phyloP scores from a whole-genome alignment of 2,329 filamentous ascomycete genomes.

The Colletotrichum orbiculare region DNA sequence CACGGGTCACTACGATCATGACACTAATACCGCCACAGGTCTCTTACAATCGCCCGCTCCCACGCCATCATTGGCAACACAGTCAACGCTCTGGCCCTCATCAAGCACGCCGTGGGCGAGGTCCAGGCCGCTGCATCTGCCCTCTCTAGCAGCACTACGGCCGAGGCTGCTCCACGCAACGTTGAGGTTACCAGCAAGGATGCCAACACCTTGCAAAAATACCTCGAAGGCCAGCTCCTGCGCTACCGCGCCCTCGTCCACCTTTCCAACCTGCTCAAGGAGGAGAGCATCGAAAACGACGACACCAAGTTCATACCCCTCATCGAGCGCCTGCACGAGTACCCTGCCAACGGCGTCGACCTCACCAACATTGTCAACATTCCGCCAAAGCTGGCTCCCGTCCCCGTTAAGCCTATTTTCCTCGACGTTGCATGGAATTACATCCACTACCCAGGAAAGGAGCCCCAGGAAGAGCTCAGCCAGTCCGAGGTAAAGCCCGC shows the following conservation, averaged over 20 bases:
- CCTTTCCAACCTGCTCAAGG: constrained; percentile 73
- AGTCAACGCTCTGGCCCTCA: constrained; percentile 86
- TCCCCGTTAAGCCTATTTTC: constrained; percentile 95
- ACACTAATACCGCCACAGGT: constrained; percentile 60
- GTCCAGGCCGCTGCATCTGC: constrained; percentile 61
- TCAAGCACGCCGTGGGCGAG: constrained; percentile 76
- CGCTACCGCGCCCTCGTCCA: constrained; percentile 89
- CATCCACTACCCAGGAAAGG: constrained; percentile 84
- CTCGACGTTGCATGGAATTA: constrained; percentile 98
- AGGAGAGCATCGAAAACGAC: constrained; percentile 52
- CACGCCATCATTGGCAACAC: constrained; percentile 79
- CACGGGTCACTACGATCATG: neutral
- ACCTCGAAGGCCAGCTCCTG: constrained; percentile 78
- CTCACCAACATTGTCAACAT: constrained; percentile 86
- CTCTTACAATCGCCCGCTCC: constrained; percentile 85
- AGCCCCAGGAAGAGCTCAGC: constrained; percentile 43
- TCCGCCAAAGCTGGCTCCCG: constrained; percentile 82
- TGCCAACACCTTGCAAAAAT: constrained; percentile 66
- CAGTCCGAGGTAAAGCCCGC: constrained; percentile 34
- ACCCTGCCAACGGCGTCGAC: constrained; percentile 77
- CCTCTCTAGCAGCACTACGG: constrained; percentile 45
- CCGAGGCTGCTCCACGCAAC: constrained; percentile 64
- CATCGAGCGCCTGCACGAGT: constrained; percentile 80
- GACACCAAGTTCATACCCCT: constrained; percentile 67
- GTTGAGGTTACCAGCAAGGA: constrained; percentile 74